Conservation (phyloP, 2,329 filamentous ascomycete species). For the Cercospora sp. region DNA sequence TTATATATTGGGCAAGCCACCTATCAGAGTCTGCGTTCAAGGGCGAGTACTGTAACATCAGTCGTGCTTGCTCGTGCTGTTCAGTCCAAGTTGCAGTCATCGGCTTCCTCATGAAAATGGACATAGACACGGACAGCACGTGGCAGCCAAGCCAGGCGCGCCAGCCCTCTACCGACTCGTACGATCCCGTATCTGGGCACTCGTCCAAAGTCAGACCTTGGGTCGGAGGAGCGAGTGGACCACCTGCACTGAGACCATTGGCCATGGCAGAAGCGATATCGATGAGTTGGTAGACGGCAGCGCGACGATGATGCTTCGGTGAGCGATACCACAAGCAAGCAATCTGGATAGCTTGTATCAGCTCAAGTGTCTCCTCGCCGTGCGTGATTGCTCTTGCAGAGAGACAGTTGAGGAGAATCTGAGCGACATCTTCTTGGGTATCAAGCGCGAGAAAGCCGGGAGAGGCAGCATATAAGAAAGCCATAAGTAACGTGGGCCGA, state of each 20-base stretch:
- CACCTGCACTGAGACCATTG: constrained; percentile 73
- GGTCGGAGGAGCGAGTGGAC: constrained; percentile 13
- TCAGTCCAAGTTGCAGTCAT: constrained; percentile 22
- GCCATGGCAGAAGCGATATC: constrained; percentile 76
- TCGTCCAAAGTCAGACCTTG: background rate
- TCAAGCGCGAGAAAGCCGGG: constrained; percentile 52
- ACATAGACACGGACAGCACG: constrained; percentile 19
- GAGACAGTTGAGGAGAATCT: constrained; percentile 68
- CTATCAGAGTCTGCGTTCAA: constrained; percentile 21
- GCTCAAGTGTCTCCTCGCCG: constrained; percentile 71
- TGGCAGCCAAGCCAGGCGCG: constrained; percentile 29
- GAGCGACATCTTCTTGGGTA: constrained; percentile 62
- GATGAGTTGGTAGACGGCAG: constrained; percentile 82
- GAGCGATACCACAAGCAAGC: constrained; percentile 78
- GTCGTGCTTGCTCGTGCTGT: constrained; percentile 29
- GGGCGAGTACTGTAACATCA: constrained; percentile 25
- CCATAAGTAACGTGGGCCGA: constrained; percentile 56
- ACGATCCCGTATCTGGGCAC: background rate
- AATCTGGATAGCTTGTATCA: constrained; percentile 76
- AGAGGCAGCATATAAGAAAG: constrained; percentile 57
- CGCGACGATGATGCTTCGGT: constrained; percentile 75
- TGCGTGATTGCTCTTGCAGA: constrained; percentile 69
- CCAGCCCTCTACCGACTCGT: constrained; percentile 18
- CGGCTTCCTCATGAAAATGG: constrained; percentile 22
- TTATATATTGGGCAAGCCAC: constrained; percentile 31